Base-by-base conservation (phyloP, 2,329 filamentous ascomycete genomes). In the Coniochaeta hoffmannii region DNA sequence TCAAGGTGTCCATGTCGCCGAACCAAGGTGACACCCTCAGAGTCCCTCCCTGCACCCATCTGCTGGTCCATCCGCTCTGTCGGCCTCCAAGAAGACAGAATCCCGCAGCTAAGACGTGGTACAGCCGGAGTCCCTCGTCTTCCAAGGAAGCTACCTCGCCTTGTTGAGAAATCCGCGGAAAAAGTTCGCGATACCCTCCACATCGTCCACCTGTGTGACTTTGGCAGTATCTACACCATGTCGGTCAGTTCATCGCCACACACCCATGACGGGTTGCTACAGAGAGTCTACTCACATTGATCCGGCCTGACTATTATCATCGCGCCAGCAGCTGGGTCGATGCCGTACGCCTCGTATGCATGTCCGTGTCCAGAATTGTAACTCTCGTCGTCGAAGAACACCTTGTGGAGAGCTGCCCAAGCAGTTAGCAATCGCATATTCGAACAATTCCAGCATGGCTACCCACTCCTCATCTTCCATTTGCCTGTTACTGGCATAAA, bases 221-320 rank as follows among this genome's bases (percentile, higher is more conserved):
- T 58, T 61, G n/a, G 67, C 60, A 34, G 67, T 61, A 54, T 68
- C 67, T 69, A 30, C 19, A 31, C 24, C 3, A 22, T 7, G 31
- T 24, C 7, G 50, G 19, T 51, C 19, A 51, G 49, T 10, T 35
- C 32, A 35, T 10, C n/a, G 32, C 32, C 32, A 10, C n/a, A n/a
- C n/a, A n/a, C n/a, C n/a, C n/a, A n/a, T n/a, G n/a, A n/a, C n/a
- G n/a, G n/a, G 30, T 32, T 32, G 30, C 30, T 12, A 32, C 12
- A n/a, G 30, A 12, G 30, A 7, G 34, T 5, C 9, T 12, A 68
- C 77, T 69, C 67, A 81, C 80, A 82, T 69, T 85, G 82, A 69
- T 86, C 83, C 1, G 83, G 83, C 14, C 83, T 72, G 9, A 85
- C 75, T 57, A 86, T 69, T 0, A 81, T 72, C 4, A 83, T 58